Evolutionary conservation across 441 rosid genomes (phyloP).

Genomic region (Syzygium syzygioides): DNA sequence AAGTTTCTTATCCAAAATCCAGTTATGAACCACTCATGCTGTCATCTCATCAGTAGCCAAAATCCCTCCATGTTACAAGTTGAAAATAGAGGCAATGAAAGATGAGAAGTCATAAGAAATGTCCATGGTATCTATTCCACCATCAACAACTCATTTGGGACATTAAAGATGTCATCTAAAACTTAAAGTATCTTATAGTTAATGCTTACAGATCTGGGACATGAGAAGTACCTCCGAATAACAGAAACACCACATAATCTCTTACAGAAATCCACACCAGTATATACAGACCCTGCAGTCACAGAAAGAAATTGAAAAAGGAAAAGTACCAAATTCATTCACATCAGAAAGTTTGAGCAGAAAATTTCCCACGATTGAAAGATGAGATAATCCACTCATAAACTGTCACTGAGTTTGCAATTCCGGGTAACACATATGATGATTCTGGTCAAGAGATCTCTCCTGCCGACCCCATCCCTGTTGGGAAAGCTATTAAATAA

Average conservation of each 20-base stretch:
- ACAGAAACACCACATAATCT: slow-evolving; percentile 95
- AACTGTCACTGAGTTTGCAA: not conserved
- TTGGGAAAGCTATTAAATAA: not conserved
- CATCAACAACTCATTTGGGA: not conserved
- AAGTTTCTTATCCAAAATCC: not conserved
- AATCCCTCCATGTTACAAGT: not conserved
- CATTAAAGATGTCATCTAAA: not conserved
- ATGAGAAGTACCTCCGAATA: slow-evolving; percentile 72
- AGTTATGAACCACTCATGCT: not conserved
- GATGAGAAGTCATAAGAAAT: not conserved
- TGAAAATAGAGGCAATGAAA: not conserved
- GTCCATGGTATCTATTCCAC: not conserved
- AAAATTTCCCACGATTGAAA: not conserved
- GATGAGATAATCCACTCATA: not conserved
- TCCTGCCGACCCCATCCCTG: not conserved
- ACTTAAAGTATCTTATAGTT: not conserved
- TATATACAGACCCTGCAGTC: slow-evolving; percentile 79
- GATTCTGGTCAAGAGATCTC: not conserved
- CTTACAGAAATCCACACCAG: slow-evolving; percentile 97
- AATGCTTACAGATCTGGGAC: not conserved
- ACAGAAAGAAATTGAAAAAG: not conserved
- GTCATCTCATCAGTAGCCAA: not conserved
- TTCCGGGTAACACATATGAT: not conserved
- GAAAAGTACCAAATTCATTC: not conserved
- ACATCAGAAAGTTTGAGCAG: not conserved